Conservation (phyloP, 2,329 filamentous ascomycete species). For the Biscogniauxia mediterranea region DNA sequence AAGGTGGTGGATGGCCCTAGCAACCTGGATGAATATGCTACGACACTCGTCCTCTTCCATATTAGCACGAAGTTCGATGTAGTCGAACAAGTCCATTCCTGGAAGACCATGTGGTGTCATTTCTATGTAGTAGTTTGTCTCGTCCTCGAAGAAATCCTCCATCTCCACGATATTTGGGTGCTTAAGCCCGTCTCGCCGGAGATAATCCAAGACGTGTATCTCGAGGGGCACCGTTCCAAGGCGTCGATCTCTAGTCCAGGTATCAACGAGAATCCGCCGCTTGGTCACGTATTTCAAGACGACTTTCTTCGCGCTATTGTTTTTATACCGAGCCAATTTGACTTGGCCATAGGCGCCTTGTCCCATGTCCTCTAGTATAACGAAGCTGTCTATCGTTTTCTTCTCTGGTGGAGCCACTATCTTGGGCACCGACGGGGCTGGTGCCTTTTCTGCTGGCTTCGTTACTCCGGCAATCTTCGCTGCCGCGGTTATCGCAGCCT, state of each 20-base stretch:
- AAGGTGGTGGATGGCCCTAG: slow-evolving; percentile 83
- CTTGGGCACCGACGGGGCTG: slow-evolving; percentile 35
- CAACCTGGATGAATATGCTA: slow-evolving; percentile 94
- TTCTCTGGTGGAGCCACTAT: slow-evolving; percentile 51
- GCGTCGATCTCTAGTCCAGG: slow-evolving; percentile 91
- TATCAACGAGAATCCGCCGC: slow-evolving; percentile 92
- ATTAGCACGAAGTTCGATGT: slow-evolving; percentile 91
- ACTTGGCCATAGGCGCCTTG: slow-evolving; percentile 98
- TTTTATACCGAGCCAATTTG: slow-evolving; percentile 86
- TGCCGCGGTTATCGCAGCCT: slow-evolving; percentile 54
- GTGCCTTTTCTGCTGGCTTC: slow-evolving; percentile 24
- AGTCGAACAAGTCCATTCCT: slow-evolving; percentile 98
- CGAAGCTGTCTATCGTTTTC: slow-evolving; percentile 86
- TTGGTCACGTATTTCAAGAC: slow-evolving; percentile 99
- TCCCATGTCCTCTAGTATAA: slow-evolving; percentile 96
- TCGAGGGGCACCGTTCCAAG: slow-evolving; percentile 94
- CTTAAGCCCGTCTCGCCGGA: slow-evolving; percentile 68
- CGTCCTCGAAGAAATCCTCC: slow-evolving; percentile 74
- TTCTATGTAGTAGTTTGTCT: slow-evolving; percentile 96
- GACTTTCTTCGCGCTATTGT: slow-evolving; percentile 72
- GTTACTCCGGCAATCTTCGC: slow-evolving; percentile 47
- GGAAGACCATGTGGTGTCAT: slow-evolving; percentile 94
- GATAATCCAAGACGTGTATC: slow-evolving; percentile 93
- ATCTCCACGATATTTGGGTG: slow-evolving; percentile 73
- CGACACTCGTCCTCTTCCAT: slow-evolving; percentile 95